A percentile compares a stretch with the other conserved stretches of the same genome.
These are phyloP conservation scores for Arctium lappa DNA, from an alignment of 129 eudicot genomes.

Conservation along the genomic window DNA sequence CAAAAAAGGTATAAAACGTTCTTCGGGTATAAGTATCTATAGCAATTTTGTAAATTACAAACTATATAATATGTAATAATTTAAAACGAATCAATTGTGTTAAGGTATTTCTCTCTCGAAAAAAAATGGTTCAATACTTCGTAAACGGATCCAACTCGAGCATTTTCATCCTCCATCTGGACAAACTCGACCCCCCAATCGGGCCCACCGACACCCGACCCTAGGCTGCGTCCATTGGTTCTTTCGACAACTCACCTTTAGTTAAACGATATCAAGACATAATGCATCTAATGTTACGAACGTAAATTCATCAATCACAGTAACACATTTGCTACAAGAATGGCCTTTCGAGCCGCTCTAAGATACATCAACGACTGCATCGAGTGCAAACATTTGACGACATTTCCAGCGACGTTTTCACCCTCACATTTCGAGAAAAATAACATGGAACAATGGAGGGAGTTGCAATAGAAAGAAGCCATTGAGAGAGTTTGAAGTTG, in stretches of 20 bases:
- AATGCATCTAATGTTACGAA: slow-evolving; percentile 45
- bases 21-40: too few species aligned
- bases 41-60: too few species aligned
- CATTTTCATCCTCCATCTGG: slow-evolving; percentile 37
- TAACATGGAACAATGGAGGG: slow-evolving; percentile 53
- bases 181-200: slow-evolving; percentile 30
- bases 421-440: slow-evolving; percentile 56
- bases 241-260: slow-evolving; percentile 33
- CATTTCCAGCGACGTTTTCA: slow-evolving; percentile 42
- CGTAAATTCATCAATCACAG: slow-evolving; percentile 33
- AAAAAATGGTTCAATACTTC: not conserved
- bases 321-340: slow-evolving; percentile 30
- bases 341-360: slow-evolving; percentile 33
- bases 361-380: slow-evolving; percentile 31
- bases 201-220: slow-evolving; percentile 35
- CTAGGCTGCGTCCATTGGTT: slow-evolving; percentile 59
- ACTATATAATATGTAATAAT: too few species aligned
- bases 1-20: too few species aligned
- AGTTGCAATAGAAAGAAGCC: slow-evolving; percentile 44
- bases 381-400: slow-evolving; percentile 24
- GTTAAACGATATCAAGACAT: slow-evolving; percentile 26
- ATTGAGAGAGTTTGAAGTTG: not conserved
- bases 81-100: too few species aligned
- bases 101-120: too few species aligned
- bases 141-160: slow-evolving; percentile 38